Percentiles rank a stretch among this genome's conserved stretches.
phyloP scores from a whole-genome alignment of 257 asterid species.

The Solanum dulcamara region DNA sequence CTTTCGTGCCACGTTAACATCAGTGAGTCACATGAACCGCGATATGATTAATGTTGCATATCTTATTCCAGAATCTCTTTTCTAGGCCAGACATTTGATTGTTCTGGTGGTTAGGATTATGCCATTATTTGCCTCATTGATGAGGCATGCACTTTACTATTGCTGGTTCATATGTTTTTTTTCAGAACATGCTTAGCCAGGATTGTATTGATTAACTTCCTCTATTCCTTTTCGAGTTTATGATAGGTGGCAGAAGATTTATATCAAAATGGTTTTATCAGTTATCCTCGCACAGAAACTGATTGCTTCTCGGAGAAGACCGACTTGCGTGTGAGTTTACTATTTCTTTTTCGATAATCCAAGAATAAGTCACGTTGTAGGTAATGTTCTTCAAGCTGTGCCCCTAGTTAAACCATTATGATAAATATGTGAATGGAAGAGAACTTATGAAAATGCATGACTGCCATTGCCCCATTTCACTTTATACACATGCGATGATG shows the following conservation, averaged over 20 bases:
- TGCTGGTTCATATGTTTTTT: neutral
- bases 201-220: neutral
- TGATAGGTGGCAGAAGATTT: conserved; percentile 92
- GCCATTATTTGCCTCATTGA: neutral
- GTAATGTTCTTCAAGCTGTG: neutral
- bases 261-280: conserved; percentile 92
- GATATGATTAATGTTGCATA: neutral
- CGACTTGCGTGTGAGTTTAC: conserved; percentile 52
- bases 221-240: conserved; percentile 4
- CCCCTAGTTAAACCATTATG: neutral
- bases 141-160: neutral
- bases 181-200: neutral
- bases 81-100: neutral
- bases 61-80: neutral
- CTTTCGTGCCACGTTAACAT: neutral
- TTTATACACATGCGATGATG: neutral
- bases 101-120: neutral
- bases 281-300: conserved; percentile 99
- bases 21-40: neutral
- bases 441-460: neutral
- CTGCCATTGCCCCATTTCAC: neutral
- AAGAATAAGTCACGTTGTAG: conserved; percentile 2
- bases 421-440: neutral
- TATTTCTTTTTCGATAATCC: conserved; percentile 2
- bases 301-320: conserved; percentile 70